phyloP scores from a whole-genome alignment of 2,329 filamentous ascomycete genomes.

The Phyllachora maydis region DNA sequence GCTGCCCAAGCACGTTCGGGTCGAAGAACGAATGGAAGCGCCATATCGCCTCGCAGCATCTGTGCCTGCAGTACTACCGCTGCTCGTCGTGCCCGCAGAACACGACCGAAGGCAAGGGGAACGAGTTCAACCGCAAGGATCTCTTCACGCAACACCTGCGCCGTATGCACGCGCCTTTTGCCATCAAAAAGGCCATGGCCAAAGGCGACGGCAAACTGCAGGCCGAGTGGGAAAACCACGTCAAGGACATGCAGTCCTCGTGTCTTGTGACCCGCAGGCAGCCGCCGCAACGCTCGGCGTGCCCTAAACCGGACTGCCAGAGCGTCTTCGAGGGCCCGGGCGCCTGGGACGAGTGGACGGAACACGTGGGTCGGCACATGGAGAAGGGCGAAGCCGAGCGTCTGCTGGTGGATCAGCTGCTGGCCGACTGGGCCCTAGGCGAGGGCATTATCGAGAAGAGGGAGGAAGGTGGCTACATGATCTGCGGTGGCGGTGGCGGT shows the following conservation, averaged over 20 bases:
- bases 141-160: conserved; percentile 87
- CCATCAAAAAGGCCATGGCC: conserved; percentile 34
- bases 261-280: conserved; percentile 52
- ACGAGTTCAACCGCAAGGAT: conserved; percentile 84
- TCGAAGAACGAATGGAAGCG: conserved; percentile 98
- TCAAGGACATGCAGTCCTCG: conserved; percentile 49
- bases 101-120: conserved; percentile 32
- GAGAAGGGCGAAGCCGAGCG: conserved; percentile 45
- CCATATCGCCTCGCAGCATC: conserved; percentile 78
- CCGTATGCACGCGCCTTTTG: conserved; percentile 70
- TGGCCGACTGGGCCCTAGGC: conserved; percentile 41
- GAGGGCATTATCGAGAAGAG: conserved; percentile 40
- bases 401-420: conserved; percentile 33
- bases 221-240: conserved; percentile 40
- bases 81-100: conserved; percentile 38
- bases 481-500: conserved; percentile 21
- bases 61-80: conserved; percentile 46
- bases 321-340: conserved; percentile 47
- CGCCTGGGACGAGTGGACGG: conserved; percentile 80
- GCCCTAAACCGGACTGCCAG: conserved; percentile 50
- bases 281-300: conserved; percentile 51
- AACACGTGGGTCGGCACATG: conserved; percentile 80
- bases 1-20: conserved; percentile 64
- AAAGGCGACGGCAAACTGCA: conserved; percentile 39
- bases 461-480: conserved; percentile 32